Evolutionary conservation across 1,284 basidiomycete species (phyloP).

Genomic region (Trametes sp.): DNA sequence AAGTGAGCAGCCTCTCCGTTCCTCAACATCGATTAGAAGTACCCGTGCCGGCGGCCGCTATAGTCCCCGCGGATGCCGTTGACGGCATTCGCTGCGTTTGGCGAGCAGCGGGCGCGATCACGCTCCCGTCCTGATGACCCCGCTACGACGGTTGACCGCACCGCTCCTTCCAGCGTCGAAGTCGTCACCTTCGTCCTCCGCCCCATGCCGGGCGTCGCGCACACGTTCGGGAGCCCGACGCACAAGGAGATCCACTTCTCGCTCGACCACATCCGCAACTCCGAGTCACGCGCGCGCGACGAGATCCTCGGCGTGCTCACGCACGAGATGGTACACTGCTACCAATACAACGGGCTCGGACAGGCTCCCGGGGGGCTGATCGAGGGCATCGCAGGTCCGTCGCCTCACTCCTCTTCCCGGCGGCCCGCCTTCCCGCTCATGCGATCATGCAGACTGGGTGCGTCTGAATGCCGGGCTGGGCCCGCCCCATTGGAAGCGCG

Average conservation of each 20-base stretch:
- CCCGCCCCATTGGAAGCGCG: constrained; percentile 70
- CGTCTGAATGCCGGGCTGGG: constrained; percentile 62
- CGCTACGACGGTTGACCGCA: constrained; percentile 20
- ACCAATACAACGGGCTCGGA: constrained; percentile 66
- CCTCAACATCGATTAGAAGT: background rate
- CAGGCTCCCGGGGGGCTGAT: constrained; percentile 72
- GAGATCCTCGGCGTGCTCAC: constrained; percentile 72
- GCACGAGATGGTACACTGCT: constrained; percentile 79
- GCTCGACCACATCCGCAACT: constrained; percentile 62
- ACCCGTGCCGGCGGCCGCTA: background rate
- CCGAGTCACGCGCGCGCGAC: constrained; percentile 53
- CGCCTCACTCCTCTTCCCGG: background rate
- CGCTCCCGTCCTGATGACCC: constrained; percentile 20
- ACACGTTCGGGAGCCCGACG: constrained; percentile 60
- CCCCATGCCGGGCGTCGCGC: constrained; percentile 71
- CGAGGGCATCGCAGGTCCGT: constrained; percentile 76
- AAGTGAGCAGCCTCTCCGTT: constrained; percentile 51
- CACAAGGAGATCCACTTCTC: constrained; percentile 78
- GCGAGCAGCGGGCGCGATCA: constrained; percentile 17
- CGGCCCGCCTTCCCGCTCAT: constrained; percentile 6
- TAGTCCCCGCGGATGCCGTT: constrained; percentile 15
- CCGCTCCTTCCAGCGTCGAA: constrained; percentile 51
- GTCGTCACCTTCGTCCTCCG: constrained; percentile 64
- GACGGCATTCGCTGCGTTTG: background rate
- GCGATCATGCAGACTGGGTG: constrained; percentile 63